These are phyloP conservation scores for Sporothrix protearum DNA, from an alignment of 2,329 filamentous ascomycete genomes.

Conservation along the genomic window DNA sequence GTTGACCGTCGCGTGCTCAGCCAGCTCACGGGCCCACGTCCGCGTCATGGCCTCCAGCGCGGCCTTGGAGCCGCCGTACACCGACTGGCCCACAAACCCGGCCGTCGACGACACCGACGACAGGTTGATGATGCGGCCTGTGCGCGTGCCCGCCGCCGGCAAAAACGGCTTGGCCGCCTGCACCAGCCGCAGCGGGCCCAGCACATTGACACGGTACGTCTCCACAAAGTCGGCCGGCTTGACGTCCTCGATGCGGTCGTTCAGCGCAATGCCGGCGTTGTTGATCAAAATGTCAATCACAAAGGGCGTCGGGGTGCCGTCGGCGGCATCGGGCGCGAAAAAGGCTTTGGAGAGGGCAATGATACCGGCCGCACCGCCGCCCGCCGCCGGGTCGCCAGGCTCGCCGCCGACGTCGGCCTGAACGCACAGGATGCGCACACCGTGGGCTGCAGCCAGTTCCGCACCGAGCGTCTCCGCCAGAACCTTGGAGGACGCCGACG, in stretches of 20 bases:
- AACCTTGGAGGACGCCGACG: conserved; percentile 41
- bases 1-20: conserved; percentile 53
- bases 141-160: conserved; percentile 63
- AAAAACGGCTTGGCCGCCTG: conserved; percentile 70
- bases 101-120: conserved; percentile 53
- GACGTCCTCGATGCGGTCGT: conserved; percentile 62
- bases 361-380: conserved; percentile 36
- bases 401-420: conserved; percentile 69
- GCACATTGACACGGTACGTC: conserved; percentile 76
- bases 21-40: conserved; percentile 56
- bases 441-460: conserved; percentile 54
- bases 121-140: conserved; percentile 53
- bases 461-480: conserved; percentile 59
- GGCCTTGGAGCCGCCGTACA: conserved; percentile 58
- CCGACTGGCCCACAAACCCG: conserved; percentile 52
- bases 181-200: conserved; percentile 73
- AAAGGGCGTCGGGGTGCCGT: conserved; percentile 40
- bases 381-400: conserved; percentile 56
- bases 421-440: conserved; percentile 57
- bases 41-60: conserved; percentile 58
- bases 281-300: conserved; percentile 82
- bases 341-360: conserved; percentile 51
- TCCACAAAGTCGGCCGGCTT: conserved; percentile 62
- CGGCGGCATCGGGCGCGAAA: conserved; percentile 46
- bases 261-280: conserved; percentile 72